These are phyloP conservation scores for Ramaria sp. DNA, from an alignment of 768 basidiomycete species.

Conservation along the genomic window DNA sequence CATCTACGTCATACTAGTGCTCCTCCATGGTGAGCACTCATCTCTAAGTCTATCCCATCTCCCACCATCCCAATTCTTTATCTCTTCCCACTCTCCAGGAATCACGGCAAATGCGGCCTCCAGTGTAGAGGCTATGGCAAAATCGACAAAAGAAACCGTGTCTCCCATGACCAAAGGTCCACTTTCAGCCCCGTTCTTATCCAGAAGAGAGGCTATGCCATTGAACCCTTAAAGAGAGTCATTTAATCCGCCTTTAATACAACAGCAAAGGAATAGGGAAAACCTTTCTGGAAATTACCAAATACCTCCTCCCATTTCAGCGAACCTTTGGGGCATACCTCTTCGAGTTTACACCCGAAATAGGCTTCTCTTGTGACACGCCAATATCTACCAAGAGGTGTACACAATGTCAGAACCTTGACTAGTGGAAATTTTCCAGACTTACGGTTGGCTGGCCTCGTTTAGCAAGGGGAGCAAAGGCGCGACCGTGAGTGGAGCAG, in stretches of 20 bases:
- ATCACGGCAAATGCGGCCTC: neutral
- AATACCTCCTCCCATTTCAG: slow-evolving; percentile 25
- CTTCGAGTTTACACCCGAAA: slow-evolving; percentile 28
- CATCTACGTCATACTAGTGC: too few relatives aligned
- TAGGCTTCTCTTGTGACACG: slow-evolving; percentile 22
- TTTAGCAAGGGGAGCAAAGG: neutral
- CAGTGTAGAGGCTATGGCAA: slow-evolving; percentile 14
- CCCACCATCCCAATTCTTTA: neutral
- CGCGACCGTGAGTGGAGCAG: slow-evolving; percentile 51
- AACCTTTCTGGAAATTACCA: slow-evolving; percentile 24
- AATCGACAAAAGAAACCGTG: slow-evolving; percentile 28
- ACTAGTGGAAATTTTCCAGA: neutral
- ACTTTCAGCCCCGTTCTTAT: slow-evolving; percentile 17
- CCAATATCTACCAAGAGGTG: slow-evolving; percentile 24
- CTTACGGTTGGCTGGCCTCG: slow-evolving; percentile 2
- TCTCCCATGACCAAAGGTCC: slow-evolving; percentile 27
- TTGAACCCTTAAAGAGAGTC: too few relatives aligned
- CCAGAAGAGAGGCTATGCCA: slow-evolving; percentile 17
- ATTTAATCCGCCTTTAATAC: too few relatives aligned
- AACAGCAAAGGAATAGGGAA: slow-evolving; percentile 9
- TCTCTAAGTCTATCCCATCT: slow-evolving; percentile 1
- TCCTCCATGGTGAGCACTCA: neutral
- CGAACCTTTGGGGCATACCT: slow-evolving; percentile 20
- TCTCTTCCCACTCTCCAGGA: neutral
- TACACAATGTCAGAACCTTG: too few relatives aligned